phyloP scores from a whole-genome alignment of 2,329 filamentous ascomycete species.

The Huntiella moniliformis region DNA sequence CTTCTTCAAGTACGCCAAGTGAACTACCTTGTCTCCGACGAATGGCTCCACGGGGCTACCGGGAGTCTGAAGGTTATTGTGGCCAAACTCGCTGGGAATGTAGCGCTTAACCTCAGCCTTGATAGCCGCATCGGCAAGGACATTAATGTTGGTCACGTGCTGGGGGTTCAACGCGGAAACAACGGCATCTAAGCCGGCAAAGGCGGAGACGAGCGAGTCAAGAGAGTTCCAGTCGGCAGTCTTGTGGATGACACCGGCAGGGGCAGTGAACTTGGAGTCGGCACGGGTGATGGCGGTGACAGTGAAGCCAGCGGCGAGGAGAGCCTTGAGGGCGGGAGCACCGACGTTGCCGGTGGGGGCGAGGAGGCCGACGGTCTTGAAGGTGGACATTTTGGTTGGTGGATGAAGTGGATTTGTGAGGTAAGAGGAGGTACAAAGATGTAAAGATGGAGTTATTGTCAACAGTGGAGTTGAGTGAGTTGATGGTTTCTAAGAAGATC shows the following conservation, averaged over 20 bases:
- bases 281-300: constrained; percentile 36
- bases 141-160: constrained; percentile 21
- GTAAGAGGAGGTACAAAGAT: background rate
- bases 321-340: constrained; percentile 20
- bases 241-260: constrained; percentile 23
- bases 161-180: constrained; percentile 21
- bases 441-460: background rate
- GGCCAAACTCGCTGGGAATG: constrained; percentile 39
- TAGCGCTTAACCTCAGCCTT: constrained; percentile 42
- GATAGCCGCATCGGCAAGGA: constrained; percentile 38
- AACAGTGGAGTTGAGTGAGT: background rate
- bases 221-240: constrained; percentile 29
- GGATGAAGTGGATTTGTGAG: background rate
- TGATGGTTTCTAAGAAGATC: background rate
- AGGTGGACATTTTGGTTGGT: constrained; percentile 11
- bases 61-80: constrained; percentile 15
- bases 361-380: constrained; percentile 22
- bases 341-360: constrained; percentile 25
- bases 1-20: constrained; percentile 23
- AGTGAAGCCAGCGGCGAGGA: constrained; percentile 25
- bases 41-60: constrained; percentile 23
- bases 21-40: constrained; percentile 28
- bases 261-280: constrained; percentile 20
- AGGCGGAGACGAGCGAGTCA: constrained; percentile 28
- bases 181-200: constrained; percentile 38